These are phyloP conservation scores for Fraxinus albicans DNA, from an alignment of 305 asterid species.

Conservation along the genomic window DNA sequence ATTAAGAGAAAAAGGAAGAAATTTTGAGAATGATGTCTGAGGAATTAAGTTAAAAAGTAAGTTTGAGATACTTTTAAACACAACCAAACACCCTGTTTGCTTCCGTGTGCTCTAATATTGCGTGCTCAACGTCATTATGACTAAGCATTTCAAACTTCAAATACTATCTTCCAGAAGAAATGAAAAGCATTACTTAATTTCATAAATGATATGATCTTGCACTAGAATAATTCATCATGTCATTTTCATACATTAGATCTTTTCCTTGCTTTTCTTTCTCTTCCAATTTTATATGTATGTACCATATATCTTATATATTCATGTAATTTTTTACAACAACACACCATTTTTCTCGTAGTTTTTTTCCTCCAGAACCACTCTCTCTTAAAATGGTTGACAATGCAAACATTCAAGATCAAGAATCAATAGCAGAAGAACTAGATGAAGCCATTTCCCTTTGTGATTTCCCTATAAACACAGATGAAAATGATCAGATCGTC, in stretches of 20 bases:
- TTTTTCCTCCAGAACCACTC: not conserved
- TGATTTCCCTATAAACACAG: constrained; percentile 27
- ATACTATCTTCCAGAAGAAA: not conserved
- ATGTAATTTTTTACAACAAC: not conserved
- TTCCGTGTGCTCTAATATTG: too few species aligned
- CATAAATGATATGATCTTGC: not conserved
- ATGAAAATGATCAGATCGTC: not conserved
- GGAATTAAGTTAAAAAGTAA: not conserved
- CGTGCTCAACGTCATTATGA: not conserved
- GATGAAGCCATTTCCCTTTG: constrained; percentile 32
- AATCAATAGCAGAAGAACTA: not conserved
- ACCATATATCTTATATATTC: not conserved
- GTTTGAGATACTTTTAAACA: not conserved
- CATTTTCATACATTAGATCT: not conserved
- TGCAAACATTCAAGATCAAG: not conserved
- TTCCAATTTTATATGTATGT: not conserved
- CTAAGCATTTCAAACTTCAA: not conserved
- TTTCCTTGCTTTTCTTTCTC: not conserved
- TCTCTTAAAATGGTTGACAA: constrained; percentile 14
- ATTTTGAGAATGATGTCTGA: not conserved
- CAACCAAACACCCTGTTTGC: not conserved
- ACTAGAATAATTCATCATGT: not conserved
- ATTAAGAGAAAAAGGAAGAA: too few species aligned
- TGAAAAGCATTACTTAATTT: not conserved
- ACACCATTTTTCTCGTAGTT: not conserved